phyloP scores from a whole-genome alignment of 345 rosid genomes.

The Pistacia atlantica region DNA sequence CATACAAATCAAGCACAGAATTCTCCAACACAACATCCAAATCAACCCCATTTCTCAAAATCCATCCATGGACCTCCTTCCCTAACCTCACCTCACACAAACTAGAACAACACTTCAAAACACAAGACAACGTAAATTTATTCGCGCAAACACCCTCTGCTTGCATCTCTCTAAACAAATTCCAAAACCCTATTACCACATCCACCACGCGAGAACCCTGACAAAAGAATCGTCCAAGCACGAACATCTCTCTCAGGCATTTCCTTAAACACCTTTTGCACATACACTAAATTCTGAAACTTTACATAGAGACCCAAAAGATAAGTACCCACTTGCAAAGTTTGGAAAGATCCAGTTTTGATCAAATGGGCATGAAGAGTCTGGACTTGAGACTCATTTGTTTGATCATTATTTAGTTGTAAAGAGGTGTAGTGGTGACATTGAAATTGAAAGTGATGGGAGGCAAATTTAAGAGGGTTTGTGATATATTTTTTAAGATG shows the following conservation, averaged over 20 bases:
- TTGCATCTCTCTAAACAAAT: conserved; percentile 41
- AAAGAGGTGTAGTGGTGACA: background rate
- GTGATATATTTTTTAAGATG: background rate
- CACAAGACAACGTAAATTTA: conserved; percentile 48
- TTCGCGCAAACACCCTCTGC: conserved; percentile 41
- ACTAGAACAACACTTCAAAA: conserved; percentile 51
- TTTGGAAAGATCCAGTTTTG: conserved; percentile 33
- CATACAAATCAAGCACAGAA: conserved; percentile 50
- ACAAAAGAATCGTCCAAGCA: conserved; percentile 48
- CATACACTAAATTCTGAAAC: conserved; percentile 20
- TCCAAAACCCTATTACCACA: conserved; percentile 25
- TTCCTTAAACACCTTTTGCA: conserved; percentile 36
- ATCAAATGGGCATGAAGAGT: conserved; percentile 31
- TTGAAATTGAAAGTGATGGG: background rate
- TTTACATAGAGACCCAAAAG: conserved; percentile 9
- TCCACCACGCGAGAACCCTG: conserved; percentile 37
- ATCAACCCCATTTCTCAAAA: conserved; percentile 34
- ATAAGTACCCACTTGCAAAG: conserved; percentile 17
- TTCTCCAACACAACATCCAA: conserved; percentile 45
- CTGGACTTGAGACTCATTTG: background rate
- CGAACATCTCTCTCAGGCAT: conserved; percentile 36
- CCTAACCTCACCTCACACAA: conserved; percentile 37
- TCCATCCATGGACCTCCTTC: conserved; percentile 58
- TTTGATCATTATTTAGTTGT: background rate
- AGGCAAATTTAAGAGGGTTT: background rate